A percentile compares a stretch with the other conserved stretches of the same genome.
phyloP scores from a whole-genome alignment of 1,139 yeast genomes.

The Blastobotrys serpentis region DNA sequence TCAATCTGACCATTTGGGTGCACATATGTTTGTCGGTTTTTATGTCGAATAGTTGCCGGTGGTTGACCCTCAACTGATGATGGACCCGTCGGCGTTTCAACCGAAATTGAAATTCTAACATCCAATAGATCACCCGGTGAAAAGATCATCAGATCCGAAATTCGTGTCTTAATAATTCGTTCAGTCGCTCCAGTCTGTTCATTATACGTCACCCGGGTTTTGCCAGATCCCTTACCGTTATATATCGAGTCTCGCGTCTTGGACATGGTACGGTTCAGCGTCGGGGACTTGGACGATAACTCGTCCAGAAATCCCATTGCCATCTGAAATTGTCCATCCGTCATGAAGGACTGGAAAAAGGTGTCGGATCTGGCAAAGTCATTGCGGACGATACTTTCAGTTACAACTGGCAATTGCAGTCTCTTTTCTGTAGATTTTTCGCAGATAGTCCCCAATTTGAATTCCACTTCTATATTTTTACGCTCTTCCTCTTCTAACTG shows the following conservation, averaged over 20 bases:
- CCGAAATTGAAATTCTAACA: constrained; percentile 65
- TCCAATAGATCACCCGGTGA: constrained; percentile 80
- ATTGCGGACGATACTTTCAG: constrained; percentile 67
- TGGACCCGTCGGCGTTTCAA: constrained; percentile 58
- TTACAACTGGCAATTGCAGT: constrained; percentile 66
- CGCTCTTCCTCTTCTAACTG: constrained; percentile 61
- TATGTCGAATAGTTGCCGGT: constrained; percentile 50
- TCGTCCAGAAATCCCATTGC: constrained; percentile 57
- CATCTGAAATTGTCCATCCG: constrained; percentile 63
- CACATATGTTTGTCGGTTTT: constrained; percentile 42
- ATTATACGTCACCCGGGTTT: constrained; percentile 33
- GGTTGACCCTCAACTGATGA: constrained; percentile 32
- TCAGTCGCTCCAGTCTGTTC: constrained; percentile 44
- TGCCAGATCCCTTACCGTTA: constrained; percentile 40
- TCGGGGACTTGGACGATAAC: constrained; percentile 28
- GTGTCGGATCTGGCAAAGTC: constrained; percentile 55
- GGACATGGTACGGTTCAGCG: constrained; percentile 12
- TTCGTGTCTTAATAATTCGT: constrained; percentile 69
- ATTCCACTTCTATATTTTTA: constrained; percentile 70
- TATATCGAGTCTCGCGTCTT: constrained; percentile 26
- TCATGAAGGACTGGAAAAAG: constrained; percentile 67
- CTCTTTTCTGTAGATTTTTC: constrained; percentile 66
- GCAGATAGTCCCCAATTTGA: constrained; percentile 75
- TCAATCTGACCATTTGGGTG: constrained; percentile 36
- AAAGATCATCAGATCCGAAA: constrained; percentile 67